phyloP scores from a whole-genome alignment of 306 rosid genomes.

The Sicyos edulis region DNA sequence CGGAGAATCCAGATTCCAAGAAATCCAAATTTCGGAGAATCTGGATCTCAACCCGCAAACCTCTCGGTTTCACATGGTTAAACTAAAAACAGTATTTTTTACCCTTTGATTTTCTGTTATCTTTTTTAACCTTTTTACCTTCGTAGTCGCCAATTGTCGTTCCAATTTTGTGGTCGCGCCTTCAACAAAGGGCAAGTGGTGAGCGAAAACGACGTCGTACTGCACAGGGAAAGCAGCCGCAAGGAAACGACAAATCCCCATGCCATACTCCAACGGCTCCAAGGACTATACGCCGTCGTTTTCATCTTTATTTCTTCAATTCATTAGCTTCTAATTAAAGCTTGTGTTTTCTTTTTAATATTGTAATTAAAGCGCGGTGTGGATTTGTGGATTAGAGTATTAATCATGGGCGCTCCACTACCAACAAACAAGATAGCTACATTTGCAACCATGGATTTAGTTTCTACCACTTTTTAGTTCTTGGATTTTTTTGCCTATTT shows the following conservation, averaged over 20 bases:
- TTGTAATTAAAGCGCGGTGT: not conserved
- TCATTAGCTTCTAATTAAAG: slow-evolving; percentile 11
- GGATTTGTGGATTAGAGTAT: not conserved
- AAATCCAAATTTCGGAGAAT: too few relatives aligned
- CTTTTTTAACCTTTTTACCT: not conserved
- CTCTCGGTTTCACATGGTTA: too few relatives aligned
- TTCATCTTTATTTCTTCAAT: not conserved
- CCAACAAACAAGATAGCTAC: slow-evolving; percentile 8
- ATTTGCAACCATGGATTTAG: not conserved
- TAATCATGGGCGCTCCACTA: slow-evolving; percentile 15
- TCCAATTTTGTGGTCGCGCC: not conserved
- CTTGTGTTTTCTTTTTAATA: too few relatives aligned
- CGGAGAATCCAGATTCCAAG: too few relatives aligned
- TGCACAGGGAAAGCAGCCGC: not conserved
- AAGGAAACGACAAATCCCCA: not conserved
- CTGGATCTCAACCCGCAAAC: too few relatives aligned
- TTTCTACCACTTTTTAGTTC: not conserved
- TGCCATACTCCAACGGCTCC: slow-evolving; percentile 8
- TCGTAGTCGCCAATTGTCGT: not conserved
- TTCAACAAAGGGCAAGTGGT: not conserved
- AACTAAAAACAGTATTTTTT: too few relatives aligned
- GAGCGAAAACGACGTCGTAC: slow-evolving; percentile 9
- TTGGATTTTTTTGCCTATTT: not conserved
- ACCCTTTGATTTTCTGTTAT: not conserved
- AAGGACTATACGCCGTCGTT: not conserved